Evolutionary conservation across 108 stramenopile genomes (phyloP).

Genomic region (Craspedostauros australis): DNA sequence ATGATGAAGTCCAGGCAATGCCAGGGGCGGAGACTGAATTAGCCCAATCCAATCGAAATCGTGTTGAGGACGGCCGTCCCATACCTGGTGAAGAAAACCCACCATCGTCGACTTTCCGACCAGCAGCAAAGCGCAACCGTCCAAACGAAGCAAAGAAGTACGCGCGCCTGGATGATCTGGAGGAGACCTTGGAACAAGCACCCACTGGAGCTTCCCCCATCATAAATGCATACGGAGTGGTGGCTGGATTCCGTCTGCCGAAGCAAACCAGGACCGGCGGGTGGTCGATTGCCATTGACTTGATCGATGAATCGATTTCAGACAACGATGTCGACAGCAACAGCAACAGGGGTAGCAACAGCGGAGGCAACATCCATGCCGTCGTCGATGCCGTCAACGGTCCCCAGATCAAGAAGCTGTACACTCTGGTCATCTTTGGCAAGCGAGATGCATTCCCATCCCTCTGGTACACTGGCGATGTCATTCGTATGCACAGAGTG

Average conservation of each 20-base stretch:
- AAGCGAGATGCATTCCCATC: conserved; percentile 45
- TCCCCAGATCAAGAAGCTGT: too few relatives aligned
- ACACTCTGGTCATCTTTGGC: conserved; percentile 52
- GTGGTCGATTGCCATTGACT: conserved; percentile 53
- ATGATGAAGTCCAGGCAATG: too few relatives aligned
- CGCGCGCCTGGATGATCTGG: conserved; percentile 5
- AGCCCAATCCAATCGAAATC: conserved; percentile 18
- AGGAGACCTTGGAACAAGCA: conserved; percentile 3
- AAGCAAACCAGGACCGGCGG: conserved; percentile 44
- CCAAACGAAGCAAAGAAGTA: neutral
- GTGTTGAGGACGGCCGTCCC: neutral
- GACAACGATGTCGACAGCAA: conserved; percentile 11
- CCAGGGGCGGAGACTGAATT: too few relatives aligned
- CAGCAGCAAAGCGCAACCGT: conserved; percentile 2
- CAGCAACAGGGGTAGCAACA: neutral
- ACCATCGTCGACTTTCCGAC: too few relatives aligned
- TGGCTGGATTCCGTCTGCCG: conserved; percentile 53
- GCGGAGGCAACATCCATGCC: conserved; percentile 6
- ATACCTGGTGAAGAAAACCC: too few relatives aligned
- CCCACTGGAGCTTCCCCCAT: conserved; percentile 9
- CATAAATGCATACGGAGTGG: conserved; percentile 48
- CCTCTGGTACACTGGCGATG: conserved; percentile 58
- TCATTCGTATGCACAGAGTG: conserved; percentile 41
- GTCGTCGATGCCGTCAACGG: conserved; percentile 24
- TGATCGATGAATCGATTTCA: conserved; percentile 60